Percentiles rank a stretch among this genome's conserved stretches.
These are phyloP conservation scores for Scedosporium boydii DNA, from an alignment of 2,329 filamentous ascomycete genomes.

Conservation along the genomic window DNA sequence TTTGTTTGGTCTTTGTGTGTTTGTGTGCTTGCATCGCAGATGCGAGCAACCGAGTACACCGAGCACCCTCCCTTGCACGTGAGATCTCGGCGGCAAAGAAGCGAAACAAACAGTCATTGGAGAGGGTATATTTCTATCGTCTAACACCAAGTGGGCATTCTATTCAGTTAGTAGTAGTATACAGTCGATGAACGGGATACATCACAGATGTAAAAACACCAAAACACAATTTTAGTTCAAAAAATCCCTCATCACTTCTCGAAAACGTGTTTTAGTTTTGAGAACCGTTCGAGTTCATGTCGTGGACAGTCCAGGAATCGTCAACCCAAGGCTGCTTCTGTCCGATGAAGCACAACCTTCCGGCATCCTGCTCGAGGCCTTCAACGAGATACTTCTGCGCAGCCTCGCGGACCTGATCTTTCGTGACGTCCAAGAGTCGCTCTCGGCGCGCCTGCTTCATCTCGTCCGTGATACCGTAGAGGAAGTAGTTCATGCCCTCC, in stretches of 20 bases:
- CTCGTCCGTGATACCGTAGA: slow-evolving; percentile 74
- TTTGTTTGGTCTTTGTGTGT: neutral
- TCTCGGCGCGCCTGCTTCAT: slow-evolving; percentile 83
- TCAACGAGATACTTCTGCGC: slow-evolving; percentile 77
- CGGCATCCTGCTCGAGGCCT: slow-evolving; percentile 46
- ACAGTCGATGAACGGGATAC: slow-evolving; percentile 1
- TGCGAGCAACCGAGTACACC: too few species aligned
- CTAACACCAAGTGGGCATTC: neutral
- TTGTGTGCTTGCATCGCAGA: neutral
- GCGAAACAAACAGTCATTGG: neutral
- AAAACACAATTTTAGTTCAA: neutral
- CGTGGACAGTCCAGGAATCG: slow-evolving; percentile 61
- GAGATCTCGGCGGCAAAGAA: neutral
- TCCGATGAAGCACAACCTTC: slow-evolving; percentile 66
- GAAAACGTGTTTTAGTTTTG: slow-evolving; percentile 17
- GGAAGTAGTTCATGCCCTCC: slow-evolving; percentile 79
- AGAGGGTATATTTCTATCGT: slow-evolving; percentile 5
- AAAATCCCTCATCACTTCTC: too few species aligned
- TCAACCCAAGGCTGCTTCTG: slow-evolving; percentile 75
- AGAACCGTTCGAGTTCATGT: slow-evolving; percentile 55
- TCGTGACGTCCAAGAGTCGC: slow-evolving; percentile 76
- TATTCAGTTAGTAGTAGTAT: neutral
- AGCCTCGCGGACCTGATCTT: slow-evolving; percentile 67
- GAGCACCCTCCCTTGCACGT: too few species aligned
- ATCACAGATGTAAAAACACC: slow-evolving; percentile 6